Evolutionary conservation across 1,139 yeast genomes (phyloP), one percentile per base, ranked within the genome.

Genomic region (Geotrichum cucujoidarum): DNA sequence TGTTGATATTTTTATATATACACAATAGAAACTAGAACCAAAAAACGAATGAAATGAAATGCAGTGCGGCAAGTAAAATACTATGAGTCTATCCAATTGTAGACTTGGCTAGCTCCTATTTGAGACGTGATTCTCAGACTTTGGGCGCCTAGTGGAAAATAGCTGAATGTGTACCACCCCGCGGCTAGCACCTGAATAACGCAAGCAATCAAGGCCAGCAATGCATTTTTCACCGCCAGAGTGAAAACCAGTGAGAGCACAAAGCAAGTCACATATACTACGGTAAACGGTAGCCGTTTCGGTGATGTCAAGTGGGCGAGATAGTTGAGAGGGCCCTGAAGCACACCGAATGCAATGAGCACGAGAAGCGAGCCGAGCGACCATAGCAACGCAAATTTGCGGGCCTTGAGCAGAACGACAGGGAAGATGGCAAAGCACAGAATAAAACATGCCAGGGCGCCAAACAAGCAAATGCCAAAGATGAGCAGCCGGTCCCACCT

Each of bases 131-230:
- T 82, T 45, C 88, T 81, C 58, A 90, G 69, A 3, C 95, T 85
- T 56, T 86, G 85, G 0, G 95, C 87, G 8, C 97, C 97, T 70
- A 89, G 85, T 29, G 97, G 97, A 73, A 92, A 90, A 66, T 92
- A 92, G 61, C 95, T 85, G 34, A 92, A 74, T 0, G 92, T 81
- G 64, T 92, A 92, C 73, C 94, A 92, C n/a, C 87, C 60, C 10
- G 94, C 89, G 1, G 97, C 94, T 53, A 92, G 69, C 18, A 89
- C 71, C 65, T 92, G 97, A 22, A 86, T 68, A 4, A 85, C 65
- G 49, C 94, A 83, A 18, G 88, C 80, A 16, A 89, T 61, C 25
- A 92, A 69, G 0, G 97, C 89, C 48, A 89, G 69, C 13, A 90
- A 62, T 0, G 95, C 83, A 52, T 87, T 81, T 60, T 81, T 56